Evolutionary conservation across 441 rosid genomes (phyloP).

Genomic region (Populus hybrid): DNA sequence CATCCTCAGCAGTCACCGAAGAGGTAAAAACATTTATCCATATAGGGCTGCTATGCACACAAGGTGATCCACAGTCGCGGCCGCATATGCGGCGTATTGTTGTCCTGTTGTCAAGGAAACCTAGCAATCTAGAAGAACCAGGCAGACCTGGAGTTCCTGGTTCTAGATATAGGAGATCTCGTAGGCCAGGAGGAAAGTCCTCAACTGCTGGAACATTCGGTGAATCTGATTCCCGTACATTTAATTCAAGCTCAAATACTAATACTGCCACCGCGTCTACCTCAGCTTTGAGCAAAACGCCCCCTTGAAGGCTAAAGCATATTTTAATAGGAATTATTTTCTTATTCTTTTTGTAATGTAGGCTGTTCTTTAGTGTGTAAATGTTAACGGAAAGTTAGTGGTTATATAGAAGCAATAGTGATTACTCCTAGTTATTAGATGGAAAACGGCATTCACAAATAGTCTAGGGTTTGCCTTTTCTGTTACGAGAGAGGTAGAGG

Average conservation of each 20-base stretch:
- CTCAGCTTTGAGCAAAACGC: slow-evolving; percentile 49
- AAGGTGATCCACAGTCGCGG: slow-evolving; percentile 66
- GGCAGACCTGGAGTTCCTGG: slow-evolving; percentile 72
- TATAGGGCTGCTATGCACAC: slow-evolving; percentile 74
- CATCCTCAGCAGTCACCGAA: slow-evolving; percentile 41
- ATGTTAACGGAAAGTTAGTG: neutral
- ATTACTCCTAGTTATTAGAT: neutral
- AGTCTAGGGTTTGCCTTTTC: neutral
- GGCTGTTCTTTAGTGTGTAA: slow-evolving; percentile 12
- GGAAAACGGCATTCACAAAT: neutral
- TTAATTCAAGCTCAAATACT: slow-evolving; percentile 34
- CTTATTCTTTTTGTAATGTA: slow-evolving; percentile 11
- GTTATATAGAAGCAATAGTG: neutral
- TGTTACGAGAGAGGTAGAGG: neutral
- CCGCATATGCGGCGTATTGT: slow-evolving; percentile 65
- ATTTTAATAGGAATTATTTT: neutral
- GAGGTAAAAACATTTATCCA: slow-evolving; percentile 67
- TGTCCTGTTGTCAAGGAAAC: slow-evolving; percentile 62
- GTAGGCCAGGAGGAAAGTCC: slow-evolving; percentile 38
- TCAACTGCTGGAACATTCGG: slow-evolving; percentile 25
- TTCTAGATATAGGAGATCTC: slow-evolving; percentile 51
- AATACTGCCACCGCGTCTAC: slow-evolving; percentile 34
- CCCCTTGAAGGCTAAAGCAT: slow-evolving; percentile 42
- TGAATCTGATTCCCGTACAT: slow-evolving; percentile 28
- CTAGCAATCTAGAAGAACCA: slow-evolving; percentile 57